Evolutionary conservation across 345 rosid genomes (phyloP).

Genomic region (Hibiscus syriacus): DNA sequence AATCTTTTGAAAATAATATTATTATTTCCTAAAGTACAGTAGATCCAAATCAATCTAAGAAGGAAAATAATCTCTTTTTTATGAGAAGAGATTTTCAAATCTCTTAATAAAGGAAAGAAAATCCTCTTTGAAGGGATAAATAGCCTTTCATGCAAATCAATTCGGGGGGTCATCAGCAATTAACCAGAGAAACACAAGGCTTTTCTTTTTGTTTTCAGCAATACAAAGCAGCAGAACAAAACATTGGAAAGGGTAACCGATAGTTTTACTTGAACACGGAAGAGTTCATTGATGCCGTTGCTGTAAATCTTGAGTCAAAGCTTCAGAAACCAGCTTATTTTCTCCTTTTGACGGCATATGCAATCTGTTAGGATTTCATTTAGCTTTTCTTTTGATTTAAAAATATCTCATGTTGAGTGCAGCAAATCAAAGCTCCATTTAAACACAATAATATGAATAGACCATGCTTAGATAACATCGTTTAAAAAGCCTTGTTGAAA

Average conservation of each 20-base stretch:
- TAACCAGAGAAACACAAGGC: too few species aligned
- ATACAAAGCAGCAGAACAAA: too few species aligned
- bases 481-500: background rate
- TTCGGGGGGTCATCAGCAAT: too few species aligned
- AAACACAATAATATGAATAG: background rate
- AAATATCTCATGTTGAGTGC: background rate
- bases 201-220: too few species aligned
- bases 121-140: too few species aligned
- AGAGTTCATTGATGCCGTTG: slow-evolving; percentile 83
- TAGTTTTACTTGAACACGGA: slow-evolving; percentile 70
- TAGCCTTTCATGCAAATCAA: too few species aligned
- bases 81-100: too few species aligned
- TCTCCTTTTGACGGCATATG: background rate
- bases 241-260: slow-evolving; percentile 79
- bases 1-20: too few species aligned
- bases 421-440: background rate
- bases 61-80: too few species aligned
- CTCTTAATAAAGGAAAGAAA: too few species aligned
- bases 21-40: too few species aligned
- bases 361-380: background rate
- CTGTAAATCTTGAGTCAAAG: slow-evolving; percentile 43
- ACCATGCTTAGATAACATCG: background rate
- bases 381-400: background rate
- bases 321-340: slow-evolving; percentile 29
- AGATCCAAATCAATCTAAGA: too few species aligned